phyloP scores from a whole-genome alignment of 2,329 filamentous ascomycete species.

The Botrytis squamosa region DNA sequence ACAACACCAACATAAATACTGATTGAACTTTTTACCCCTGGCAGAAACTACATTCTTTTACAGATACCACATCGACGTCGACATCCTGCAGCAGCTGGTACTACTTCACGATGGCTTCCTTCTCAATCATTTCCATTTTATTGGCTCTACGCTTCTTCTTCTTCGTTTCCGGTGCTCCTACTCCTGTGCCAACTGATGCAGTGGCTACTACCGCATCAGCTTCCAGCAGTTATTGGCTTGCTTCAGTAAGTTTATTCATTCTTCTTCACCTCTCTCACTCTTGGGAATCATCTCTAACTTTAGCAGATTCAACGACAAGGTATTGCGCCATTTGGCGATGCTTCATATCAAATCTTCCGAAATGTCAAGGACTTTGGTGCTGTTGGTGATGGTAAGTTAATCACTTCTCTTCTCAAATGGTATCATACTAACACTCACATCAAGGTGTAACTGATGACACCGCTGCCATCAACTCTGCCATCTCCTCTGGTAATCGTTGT shows the following conservation, averaged over 20 bases:
- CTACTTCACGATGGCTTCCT: constrained; percentile 39
- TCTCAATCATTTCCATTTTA: constrained; percentile 36
- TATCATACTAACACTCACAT: constrained; percentile 51
- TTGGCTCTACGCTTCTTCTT: constrained; percentile 36
- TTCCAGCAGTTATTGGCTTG: constrained; percentile 35
- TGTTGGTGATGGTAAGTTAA: constrained; percentile 54
- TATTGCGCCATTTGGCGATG: constrained; percentile 40
- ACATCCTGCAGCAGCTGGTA: constrained; percentile 37
- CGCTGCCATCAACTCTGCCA: constrained; percentile 77
- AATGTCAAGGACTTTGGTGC: constrained; percentile 78
- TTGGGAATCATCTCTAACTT: background rate
- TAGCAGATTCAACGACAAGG: constrained; percentile 36
- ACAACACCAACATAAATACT: constrained; percentile 25
- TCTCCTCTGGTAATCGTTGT: constrained; percentile 76
- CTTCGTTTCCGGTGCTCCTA: constrained; percentile 33
- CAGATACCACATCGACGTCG: constrained; percentile 23
- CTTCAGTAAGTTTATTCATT: constrained; percentile 22
- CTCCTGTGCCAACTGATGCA: constrained; percentile 25
- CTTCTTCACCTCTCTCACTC: background rate
- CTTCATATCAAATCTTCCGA: constrained; percentile 70
- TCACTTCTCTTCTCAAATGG: constrained; percentile 42
- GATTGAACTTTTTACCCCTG: constrained; percentile 18
- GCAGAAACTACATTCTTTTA: constrained; percentile 36
- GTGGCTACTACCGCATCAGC: constrained; percentile 25
- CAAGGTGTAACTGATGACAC: constrained; percentile 75